phyloP scores from a whole-genome alignment of 371 early-diverging fungal genomes.

The Nosema granulosis region DNA sequence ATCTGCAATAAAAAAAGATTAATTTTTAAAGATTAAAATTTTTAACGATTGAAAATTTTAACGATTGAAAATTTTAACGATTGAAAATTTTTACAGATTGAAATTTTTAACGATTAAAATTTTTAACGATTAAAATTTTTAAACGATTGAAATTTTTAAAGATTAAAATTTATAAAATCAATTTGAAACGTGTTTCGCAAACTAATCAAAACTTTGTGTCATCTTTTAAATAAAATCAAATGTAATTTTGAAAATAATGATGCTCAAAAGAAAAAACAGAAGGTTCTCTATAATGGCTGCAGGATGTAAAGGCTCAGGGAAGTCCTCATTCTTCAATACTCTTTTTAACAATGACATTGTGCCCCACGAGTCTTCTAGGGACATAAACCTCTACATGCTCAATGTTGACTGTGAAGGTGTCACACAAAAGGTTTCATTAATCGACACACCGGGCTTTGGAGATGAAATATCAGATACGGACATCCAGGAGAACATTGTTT shows the following conservation, averaged over 20 bases:
- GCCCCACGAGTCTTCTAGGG: background rate
- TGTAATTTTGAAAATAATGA: conserved; percentile 36
- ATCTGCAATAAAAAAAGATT: no score
- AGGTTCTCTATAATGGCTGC: conserved; percentile 59
- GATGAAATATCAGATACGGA: conserved; percentile 26
- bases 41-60: no score
- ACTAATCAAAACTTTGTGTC: no score
- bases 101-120: no score
- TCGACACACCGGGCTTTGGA: conserved; percentile 65
- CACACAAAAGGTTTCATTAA: conserved; percentile 52
- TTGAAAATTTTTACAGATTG: no score
- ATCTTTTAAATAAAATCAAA: no score
- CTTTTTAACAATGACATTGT: conserved; percentile 56
- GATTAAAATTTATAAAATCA: no score
- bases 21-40: no score
- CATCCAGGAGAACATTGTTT: conserved; percentile 53
- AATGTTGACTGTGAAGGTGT: conserved; percentile 59
- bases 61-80: no score
- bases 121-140: no score
- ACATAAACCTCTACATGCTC: conserved; percentile 57
- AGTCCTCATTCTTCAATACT: conserved; percentile 62
- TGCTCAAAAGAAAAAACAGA: conserved; percentile 44
- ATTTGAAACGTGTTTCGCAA: no score
- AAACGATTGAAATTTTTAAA: no score
- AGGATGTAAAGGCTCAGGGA: conserved; percentile 58